A percentile compares a stretch with the other conserved stretches of the same genome.
phyloP scores from a whole-genome alignment of 768 basidiomycete genomes.

The Chalciporus pseudorubinellus region DNA sequence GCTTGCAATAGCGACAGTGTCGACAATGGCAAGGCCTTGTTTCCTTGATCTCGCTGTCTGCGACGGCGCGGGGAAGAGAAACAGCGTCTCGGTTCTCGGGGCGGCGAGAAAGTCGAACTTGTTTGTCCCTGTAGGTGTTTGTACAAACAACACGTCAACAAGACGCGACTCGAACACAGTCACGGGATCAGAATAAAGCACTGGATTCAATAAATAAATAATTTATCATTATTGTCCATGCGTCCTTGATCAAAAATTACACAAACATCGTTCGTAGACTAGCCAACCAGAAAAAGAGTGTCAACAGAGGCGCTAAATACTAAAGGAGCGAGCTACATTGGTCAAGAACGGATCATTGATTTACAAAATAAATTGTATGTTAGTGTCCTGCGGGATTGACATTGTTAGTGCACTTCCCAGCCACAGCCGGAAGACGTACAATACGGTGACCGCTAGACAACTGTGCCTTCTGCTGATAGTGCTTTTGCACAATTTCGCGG shows the following conservation, averaged over 20 bases:
- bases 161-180: constrained; percentile 15
- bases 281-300: constrained; percentile 1
- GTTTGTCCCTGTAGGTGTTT: constrained; percentile 30
- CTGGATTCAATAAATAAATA: not conserved
- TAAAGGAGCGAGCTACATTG: not conserved
- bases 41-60: constrained; percentile 14
- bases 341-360: constrained; percentile 4
- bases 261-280: not conserved
- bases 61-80: constrained; percentile 19
- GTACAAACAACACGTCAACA: constrained; percentile 34
- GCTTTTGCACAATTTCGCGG: constrained; percentile 55
- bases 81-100: constrained; percentile 3
- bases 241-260: constrained; percentile 1
- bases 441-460: constrained; percentile 71
- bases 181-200: constrained; percentile 19
- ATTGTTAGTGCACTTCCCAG: not conserved
- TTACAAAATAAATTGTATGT: constrained; percentile 32
- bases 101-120: constrained; percentile 30
- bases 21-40: constrained; percentile 23
- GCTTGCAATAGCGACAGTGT: constrained; percentile 15
- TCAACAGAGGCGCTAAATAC: not conserved
- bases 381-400: constrained; percentile 21
- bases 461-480: constrained; percentile 71
- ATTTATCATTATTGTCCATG: not conserved
- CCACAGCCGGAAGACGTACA: constrained; percentile 31